Percentiles rank a stretch among this genome's conserved stretches.
phyloP scores from a whole-genome alignment of 495 filamentous ascomycete genomes.

The Hypoxylon crocopeplum region DNA sequence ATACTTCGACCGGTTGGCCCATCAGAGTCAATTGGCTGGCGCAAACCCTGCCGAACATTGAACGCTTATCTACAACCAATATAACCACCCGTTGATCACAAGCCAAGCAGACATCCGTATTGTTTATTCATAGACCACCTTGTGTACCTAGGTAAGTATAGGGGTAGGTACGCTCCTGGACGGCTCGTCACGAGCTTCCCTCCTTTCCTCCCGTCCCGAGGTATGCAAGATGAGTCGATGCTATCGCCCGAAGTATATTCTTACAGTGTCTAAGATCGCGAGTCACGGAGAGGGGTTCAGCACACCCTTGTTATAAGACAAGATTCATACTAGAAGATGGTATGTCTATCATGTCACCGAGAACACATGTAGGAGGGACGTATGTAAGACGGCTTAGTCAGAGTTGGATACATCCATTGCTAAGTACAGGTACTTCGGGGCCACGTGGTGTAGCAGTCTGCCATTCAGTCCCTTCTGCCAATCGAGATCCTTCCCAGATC shows the following conservation, averaged over 20 bases:
- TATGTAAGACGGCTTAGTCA: not conserved
- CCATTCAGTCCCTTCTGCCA: conserved; percentile 30
- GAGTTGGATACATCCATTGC: not conserved
- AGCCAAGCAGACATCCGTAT: not conserved
- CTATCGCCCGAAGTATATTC: conserved; percentile 28
- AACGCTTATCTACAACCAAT: too few species aligned
- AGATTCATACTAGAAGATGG: too few species aligned
- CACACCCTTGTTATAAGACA: not conserved
- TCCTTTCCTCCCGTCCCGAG: not conserved
- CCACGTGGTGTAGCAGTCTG: conserved; percentile 32
- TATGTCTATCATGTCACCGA: not conserved
- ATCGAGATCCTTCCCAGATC: conserved; percentile 39
- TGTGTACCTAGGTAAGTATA: too few species aligned
- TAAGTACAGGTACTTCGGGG: conserved; percentile 19
- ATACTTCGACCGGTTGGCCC: too few species aligned
- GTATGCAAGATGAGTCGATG: conserved; percentile 23
- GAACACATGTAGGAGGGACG: not conserved
- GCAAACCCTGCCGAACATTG: too few species aligned
- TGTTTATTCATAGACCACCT: too few species aligned
- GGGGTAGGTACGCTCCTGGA: not conserved
- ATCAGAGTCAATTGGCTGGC: too few species aligned
- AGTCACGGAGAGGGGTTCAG: conserved; percentile 17
- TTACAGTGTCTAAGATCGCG: conserved; percentile 27
- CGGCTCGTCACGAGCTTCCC: conserved; percentile 33
- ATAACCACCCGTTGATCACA: too few species aligned